Base-by-base conservation (phyloP, 352 stramenopile species). In the Blastocystis sp. region DNA sequence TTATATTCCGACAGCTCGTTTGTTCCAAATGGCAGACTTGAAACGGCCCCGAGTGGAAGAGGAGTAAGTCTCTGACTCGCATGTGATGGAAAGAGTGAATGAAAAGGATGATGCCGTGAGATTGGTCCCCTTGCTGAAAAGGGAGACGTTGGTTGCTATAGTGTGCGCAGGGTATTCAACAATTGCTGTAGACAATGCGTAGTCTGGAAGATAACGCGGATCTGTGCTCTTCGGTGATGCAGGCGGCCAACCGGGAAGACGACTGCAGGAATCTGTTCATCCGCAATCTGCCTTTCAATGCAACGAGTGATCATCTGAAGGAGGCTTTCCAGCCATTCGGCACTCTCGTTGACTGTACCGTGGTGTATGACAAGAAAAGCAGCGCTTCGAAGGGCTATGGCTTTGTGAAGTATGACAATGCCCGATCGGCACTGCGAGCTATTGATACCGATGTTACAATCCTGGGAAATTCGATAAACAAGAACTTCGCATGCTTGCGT, bases 251-350 rank as follows among this genome's bases (percentile, higher is more conserved):
- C 45, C 38, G 64, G 38, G 90, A 90, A 6, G 87, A 92, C 57
- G 77, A 90, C 40, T 89, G 89, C 59, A 90, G 91, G 28, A 94
- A 92, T 28, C 70, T 95, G 0, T 96, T 96, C 87, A 45, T 95
- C 21, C 91, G 93, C 24, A 95, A 95, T 89, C 78, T 96, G 62
- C 91, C 93, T 24, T 96, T 95, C 90, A 93, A 94, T 90, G 89
- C 91, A 42, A 94, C 92, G 57, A 88, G 93, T 57, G 90, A 93
- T 60, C 91, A 94, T 69, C 19, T 96, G 3, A 92, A 92, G 82
- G 87, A 94, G 66, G 89, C 92, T 14, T 94, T 95, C 90, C 69
- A 80, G 34, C 89, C 91, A 61, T 94, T 91, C 90, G 93, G 93
- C n/a, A 87, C 90, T 38, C 91, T 96, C 60, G 87, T 91, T 48